Base-by-base conservation (phyloP, 768 basidiomycete species). In the Nidularia sp. region DNA sequence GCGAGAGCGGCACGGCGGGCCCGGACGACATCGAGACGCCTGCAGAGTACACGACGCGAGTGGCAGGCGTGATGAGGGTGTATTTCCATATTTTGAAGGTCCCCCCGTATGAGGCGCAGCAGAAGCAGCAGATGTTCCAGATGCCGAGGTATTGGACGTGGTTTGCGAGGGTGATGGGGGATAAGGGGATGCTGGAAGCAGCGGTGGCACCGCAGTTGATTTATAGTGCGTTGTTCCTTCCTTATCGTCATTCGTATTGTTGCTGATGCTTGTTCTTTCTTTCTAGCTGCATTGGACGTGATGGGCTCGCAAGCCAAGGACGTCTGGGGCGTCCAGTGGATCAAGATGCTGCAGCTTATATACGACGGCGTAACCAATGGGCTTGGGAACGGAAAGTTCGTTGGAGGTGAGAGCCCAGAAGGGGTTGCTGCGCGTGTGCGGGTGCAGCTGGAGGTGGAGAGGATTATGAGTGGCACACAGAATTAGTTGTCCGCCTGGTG, bases 31-130 rank as follows among this genome's bases (percentile, higher is more conserved):
- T 79, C 47, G 93, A 96, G 66, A 68, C 73, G 2, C 61, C 69
- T 18, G 68, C 77, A 39, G 86, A 90, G 34, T 86, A 88, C 60
- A 74, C 78, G 7, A 74, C 71, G 34, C 83, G 95, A 22, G 72
- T 94, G 45, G 71, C 82, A 32, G 93, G 93, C 6, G 78, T 92
- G 33, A 81, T 94, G 80, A 81, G 94, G 32, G 83, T 98, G 22
- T 98, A 96, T 70, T 91, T 92, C 63, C 75, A 83, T 15, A 79
- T 95, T 45, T 63, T 93, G 55, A 71, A 70, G 58, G 69, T 76
- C 18, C 57, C 61, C 2, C 73, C 75, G n/a, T 57, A 49, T 39
- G 60, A 66, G 41, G 61, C 67, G 47, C 79, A 78, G 10, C 8
- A 18, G 8, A 56, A 87, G 52, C 67, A 81, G 50, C 62, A 61